Conservation (phyloP, 495 filamentous ascomycete species). For the Penicillium soppii region DNA sequence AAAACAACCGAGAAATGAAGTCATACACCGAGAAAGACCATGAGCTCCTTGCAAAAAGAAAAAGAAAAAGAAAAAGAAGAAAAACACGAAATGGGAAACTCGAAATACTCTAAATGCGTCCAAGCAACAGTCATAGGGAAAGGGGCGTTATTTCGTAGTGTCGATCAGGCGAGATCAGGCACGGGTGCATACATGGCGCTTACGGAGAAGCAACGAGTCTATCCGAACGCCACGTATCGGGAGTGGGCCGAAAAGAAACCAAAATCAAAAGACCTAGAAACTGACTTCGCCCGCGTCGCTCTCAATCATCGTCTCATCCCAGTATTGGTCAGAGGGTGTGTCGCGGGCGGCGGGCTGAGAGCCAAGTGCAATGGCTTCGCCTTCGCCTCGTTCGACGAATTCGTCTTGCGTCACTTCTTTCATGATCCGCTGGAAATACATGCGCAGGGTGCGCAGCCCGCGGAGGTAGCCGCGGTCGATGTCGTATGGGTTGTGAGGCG, state of each 20-base stretch:
- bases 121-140: conserved; percentile 27
- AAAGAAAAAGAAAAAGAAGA: conserved; percentile 15
- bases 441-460: conserved; percentile 73
- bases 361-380: conserved; percentile 40
- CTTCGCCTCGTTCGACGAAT: conserved; percentile 48
- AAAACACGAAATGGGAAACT: conserved; percentile 11
- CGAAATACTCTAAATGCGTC: conserved; percentile 31
- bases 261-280: conserved; percentile 24
- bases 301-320: conserved; percentile 46
- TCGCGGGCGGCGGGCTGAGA: conserved; percentile 31
- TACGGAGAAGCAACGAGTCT: conserved; percentile 8
- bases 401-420: conserved; percentile 67
- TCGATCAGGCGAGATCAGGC: conserved; percentile 7
- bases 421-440: conserved; percentile 88
- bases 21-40: conserved; percentile 13
- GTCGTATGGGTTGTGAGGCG: conserved; percentile 74
- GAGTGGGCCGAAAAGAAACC: background rate
- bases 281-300: conserved; percentile 48
- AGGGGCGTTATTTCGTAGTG: conserved; percentile 24
- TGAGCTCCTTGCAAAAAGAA: conserved; percentile 5
- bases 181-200: conserved; percentile 10
- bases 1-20: conserved; percentile 37
- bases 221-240: conserved; percentile 17
- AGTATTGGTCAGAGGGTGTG: conserved; percentile 33
- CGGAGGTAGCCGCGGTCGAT: conserved; percentile 89